A percentile compares a stretch with the other conserved stretches of the same genome.
These are phyloP conservation scores for Hanseniaspora uvarum DNA, from an alignment of 1,139 yeast species.

Conservation along the genomic window DNA sequence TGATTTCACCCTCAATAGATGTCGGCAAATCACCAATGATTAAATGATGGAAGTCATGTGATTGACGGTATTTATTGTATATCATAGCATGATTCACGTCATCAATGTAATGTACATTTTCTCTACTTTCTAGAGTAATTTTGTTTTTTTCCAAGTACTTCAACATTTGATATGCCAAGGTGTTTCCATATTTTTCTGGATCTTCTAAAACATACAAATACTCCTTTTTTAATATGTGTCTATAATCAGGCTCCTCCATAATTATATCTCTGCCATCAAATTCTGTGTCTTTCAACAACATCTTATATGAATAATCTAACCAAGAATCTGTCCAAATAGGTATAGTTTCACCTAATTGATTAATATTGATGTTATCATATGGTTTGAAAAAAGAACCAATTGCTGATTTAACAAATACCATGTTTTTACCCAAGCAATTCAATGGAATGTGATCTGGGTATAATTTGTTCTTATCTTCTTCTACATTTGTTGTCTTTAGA, in stretches of 20 bases:
- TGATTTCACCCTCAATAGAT: slow-evolving; percentile 88
- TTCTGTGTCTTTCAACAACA: slow-evolving; percentile 62
- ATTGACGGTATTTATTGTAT: slow-evolving; percentile 85
- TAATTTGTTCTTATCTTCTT: slow-evolving; percentile 20
- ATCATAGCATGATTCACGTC: slow-evolving; percentile 87
- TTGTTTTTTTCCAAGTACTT: slow-evolving; percentile 80
- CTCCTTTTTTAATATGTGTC: slow-evolving; percentile 52
- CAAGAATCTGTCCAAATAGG: slow-evolving; percentile 38
- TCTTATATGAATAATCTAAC: slow-evolving; percentile 49
- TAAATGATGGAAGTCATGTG: slow-evolving; percentile 95
- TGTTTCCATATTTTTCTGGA: slow-evolving; percentile 44
- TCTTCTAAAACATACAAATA: slow-evolving; percentile 46
- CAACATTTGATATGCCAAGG: slow-evolving; percentile 70
- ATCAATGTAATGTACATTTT: slow-evolving; percentile 73
- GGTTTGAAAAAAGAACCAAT: slow-evolving; percentile 80
- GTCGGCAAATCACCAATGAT: slow-evolving; percentile 73
- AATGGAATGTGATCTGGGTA: slow-evolving; percentile 55
- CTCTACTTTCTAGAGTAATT: slow-evolving; percentile 88
- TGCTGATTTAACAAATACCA: slow-evolving; percentile 66
- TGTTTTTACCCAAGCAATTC: slow-evolving; percentile 47
- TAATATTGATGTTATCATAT: slow-evolving; percentile 49
- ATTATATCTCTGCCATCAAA: slow-evolving; percentile 60
- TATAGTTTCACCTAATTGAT: slow-evolving; percentile 85
- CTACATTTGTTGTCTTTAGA: slow-evolving; percentile 35
- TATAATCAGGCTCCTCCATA: slow-evolving; percentile 72